Base-by-base conservation (phyloP, 768 basidiomycete genomes). In the Mycena alexandri region DNA sequence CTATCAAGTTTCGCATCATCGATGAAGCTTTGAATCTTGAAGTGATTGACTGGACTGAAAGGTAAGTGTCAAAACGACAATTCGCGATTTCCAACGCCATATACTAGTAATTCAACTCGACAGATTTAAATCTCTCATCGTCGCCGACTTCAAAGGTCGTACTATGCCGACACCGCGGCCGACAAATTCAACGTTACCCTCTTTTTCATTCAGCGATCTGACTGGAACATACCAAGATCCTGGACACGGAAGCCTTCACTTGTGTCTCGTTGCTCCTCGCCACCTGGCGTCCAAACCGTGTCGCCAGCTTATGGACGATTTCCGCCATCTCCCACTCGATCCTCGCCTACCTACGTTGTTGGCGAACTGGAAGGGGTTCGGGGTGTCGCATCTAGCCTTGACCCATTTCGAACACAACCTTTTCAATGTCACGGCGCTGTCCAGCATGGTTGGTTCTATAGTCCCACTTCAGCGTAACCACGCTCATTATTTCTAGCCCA, bases 1-100 rank as follows among this genome's bases (percentile, higher is more conserved):
- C 73, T 17, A 71, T 79, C 41, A 75, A 74, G 54, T 75, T 64
- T 44, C 69, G 68, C 14, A 54, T 78, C 42, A 48, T 78, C 1
- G 77, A 79, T 46, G 58, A 71, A 17, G 70, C 63, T 22, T 63
- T 78, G 9, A 73, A 70, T 29, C 65, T 77, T 16, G 50, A 68
- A 2, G n/a, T 59, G 1, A 66, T 77, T 21, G 76, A 79, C 54
- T 78, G 76, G 76, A 71, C 65, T 25, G 46, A 19, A 13, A 70
- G 73, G 75, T 74, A 14, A 22, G 21, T 25, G 22, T 17, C 33
- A 38, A n/a, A 56, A 42, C 34, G n/a, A 41, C 11, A 8, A n/a
- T 19, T 53, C 29, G 29, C 3, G 6, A 17, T 17, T 44, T 38
- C 10, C 34, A n/a, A 25, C n/a, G 36, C 5, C 16, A 38, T 29